Base-by-base conservation (phyloP, 176 grass and related monocot species). In the Avena sativa region DNA sequence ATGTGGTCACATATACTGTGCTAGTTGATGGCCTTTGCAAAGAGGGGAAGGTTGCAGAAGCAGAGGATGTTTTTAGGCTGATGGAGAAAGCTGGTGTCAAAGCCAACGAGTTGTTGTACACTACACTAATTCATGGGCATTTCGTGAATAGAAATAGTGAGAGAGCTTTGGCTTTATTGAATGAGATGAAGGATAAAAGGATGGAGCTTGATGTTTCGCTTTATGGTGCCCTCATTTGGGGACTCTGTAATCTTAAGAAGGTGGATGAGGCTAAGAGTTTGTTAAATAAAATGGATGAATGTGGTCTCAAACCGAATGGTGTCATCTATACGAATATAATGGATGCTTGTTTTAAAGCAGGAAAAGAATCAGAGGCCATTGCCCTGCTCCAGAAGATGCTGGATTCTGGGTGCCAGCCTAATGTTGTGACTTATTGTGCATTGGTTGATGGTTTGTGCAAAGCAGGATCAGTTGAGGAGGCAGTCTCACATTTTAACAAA, bases 371-470 rank as follows among this genome's bases (percentile, higher is more conserved):
- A 62, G 94, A 98, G 80, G 97, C 92, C 48, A 43, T 94, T 90
- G 83, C 79, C 48, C 44, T 98, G 76, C 49, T 98, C 74, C 85
- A 93, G 17, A 76, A 88, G 76, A 98, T 98, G 81, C 83, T 83
- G 25, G 86, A 89, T 90, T 89, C 67, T 10, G 87, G 90, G 36
- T 83, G 94, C 61, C 85, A 87, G 15, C 92, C 89, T 21, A 96
- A 90, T 85, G 72, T 91, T 72, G 83, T 96, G 79, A 94, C 97
- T 28, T 94, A 98, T 78, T 90, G 89, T 83, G 87, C 97, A 81
- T 87, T 98, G 74, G 73, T 98, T 83, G 97, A 98, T 86, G 97
- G 94, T 44, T 87, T 98, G 88, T 96, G 94, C 81, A 98, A 96
- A 91, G 58, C 87, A 84, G 90, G 94, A 74, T 92, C 73, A 52